Percentiles rank a stretch among this genome's conserved stretches.
These are phyloP conservation scores for Oehlia diaphana DNA, from an alignment of 192 early-diverging fungal genomes.

Conservation along the genomic window DNA sequence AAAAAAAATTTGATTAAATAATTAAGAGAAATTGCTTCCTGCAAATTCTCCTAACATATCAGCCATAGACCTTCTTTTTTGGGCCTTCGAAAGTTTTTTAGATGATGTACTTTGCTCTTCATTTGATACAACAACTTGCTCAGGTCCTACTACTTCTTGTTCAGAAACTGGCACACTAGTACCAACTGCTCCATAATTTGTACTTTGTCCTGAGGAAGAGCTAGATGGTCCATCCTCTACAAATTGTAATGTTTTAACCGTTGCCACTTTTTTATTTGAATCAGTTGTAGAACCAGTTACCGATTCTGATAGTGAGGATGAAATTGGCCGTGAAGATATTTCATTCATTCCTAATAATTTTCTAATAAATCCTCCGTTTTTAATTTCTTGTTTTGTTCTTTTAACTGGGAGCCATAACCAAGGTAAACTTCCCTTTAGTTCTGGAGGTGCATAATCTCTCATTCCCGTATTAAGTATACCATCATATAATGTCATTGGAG, in stretches of 20 bases:
- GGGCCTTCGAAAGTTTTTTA: no score
- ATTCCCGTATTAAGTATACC: constrained; percentile 74
- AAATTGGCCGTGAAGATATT: no score
- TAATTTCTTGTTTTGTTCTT: constrained; percentile 14
- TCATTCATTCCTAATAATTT: constrained; percentile 16
- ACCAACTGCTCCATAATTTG: neutral
- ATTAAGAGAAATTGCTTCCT: no score
- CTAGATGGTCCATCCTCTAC: neutral
- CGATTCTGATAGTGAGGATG: no score
- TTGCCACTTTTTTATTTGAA: neutral
- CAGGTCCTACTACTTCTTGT: neutral
- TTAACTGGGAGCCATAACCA: constrained; percentile 73
- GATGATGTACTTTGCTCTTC: neutral
- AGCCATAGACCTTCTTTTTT: no score
- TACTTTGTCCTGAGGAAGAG: neutral
- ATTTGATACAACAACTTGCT: neutral
- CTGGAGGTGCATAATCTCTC: constrained; percentile 66
- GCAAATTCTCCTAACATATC: no score
- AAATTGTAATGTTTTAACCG: no score
- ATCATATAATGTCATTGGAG: constrained; percentile 66
- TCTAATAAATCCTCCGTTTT: neutral
- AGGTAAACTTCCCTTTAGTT: constrained; percentile 63
- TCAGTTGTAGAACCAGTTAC: neutral
- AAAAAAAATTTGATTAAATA: no score
- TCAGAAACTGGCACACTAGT: neutral